A percentile compares a stretch with the other conserved stretches of the same genome.
Evolutionary conservation across 116 monocot genomes (phyloP).

Genomic region (Papilionanthe hybrid): DNA sequence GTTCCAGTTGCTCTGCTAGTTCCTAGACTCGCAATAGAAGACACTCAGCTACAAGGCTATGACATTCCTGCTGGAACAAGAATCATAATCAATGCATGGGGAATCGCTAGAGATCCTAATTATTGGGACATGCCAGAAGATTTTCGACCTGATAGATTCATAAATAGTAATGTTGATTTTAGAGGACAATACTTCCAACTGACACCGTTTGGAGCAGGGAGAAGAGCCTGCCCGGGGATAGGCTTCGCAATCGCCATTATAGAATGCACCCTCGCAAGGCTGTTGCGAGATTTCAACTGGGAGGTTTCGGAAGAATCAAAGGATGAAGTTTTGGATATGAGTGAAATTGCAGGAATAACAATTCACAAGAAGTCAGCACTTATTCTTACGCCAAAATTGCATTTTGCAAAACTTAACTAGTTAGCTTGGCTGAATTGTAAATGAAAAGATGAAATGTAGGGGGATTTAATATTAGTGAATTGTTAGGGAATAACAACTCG

Average conservation of each 20-base stretch:
- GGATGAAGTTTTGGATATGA: conserved; percentile 18
- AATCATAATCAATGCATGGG: conserved; percentile 24
- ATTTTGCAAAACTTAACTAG: too few relatives aligned
- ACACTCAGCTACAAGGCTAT: conserved; percentile 13
- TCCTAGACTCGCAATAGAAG: conserved; percentile 7
- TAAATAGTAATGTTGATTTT: conserved; percentile 15
- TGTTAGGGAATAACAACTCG: too few relatives aligned
- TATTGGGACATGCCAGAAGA: conserved; percentile 18
- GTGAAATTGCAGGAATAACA: conserved; percentile 10
- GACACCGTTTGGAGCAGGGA: conserved; percentile 26
- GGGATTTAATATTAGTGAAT: too few relatives aligned
- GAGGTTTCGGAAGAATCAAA: neutral
- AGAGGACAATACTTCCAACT: conserved; percentile 19
- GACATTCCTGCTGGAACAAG: conserved; percentile 13
- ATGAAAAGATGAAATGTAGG: too few relatives aligned
- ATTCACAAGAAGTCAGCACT: conserved; percentile 1
- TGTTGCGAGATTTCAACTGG: conserved; percentile 23
- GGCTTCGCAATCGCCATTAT: conserved; percentile 4
- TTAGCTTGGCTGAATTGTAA: too few relatives aligned
- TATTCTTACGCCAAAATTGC: neutral
- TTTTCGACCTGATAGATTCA: conserved; percentile 18
- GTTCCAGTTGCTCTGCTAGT: conserved; percentile 15
- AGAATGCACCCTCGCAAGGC: conserved; percentile 13
- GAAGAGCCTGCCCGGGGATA: conserved; percentile 28
- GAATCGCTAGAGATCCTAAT: conserved; percentile 16